These are phyloP conservation scores for Leccinum arenicola DNA, from an alignment of 768 basidiomycete species.

Conservation along the genomic window DNA sequence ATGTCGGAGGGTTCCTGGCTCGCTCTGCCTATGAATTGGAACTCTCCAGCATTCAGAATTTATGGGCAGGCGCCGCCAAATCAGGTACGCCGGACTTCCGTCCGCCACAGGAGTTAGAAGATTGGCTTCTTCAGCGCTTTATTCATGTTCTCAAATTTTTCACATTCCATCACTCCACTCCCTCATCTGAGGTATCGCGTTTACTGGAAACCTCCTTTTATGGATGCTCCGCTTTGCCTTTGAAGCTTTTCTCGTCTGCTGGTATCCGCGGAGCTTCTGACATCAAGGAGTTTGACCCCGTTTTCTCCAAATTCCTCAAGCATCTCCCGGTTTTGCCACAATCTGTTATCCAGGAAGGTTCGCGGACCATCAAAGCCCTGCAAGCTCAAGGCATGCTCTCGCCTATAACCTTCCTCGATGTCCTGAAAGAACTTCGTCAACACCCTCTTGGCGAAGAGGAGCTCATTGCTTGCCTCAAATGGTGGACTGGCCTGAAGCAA, in stretches of 20 bases:
- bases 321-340: constrained; percentile 72
- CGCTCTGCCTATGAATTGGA: constrained; percentile 13
- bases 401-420: constrained; percentile 77
- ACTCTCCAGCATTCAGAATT: constrained; percentile 21
- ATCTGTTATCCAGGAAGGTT: constrained; percentile 52
- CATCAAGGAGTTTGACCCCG: constrained; percentile 59
- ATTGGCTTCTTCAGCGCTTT: constrained; percentile 55
- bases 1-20: constrained; percentile 11
- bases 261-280: constrained; percentile 11
- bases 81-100: constrained; percentile 26
- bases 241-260: constrained; percentile 9
- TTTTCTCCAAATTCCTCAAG: constrained; percentile 73
- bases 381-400: constrained; percentile 64
- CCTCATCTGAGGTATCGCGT: constrained; percentile 72
- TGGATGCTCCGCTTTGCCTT: constrained; percentile 7
- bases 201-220: constrained; percentile 69
- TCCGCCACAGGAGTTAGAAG: constrained; percentile 41
- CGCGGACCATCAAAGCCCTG: constrained; percentile 58
- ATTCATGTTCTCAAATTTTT: constrained; percentile 87
- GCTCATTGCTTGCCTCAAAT: constrained; percentile 78
- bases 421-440: constrained; percentile 69
- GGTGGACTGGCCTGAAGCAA: constrained; percentile 65
- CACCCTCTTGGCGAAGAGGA: constrained; percentile 71
- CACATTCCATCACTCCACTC: constrained; percentile 85
- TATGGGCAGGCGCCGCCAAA: constrained; percentile 56